Evolutionary conservation across 2,329 filamentous ascomycete genomes (phyloP).

Genomic region (Trichophyton verrucosum): DNA sequence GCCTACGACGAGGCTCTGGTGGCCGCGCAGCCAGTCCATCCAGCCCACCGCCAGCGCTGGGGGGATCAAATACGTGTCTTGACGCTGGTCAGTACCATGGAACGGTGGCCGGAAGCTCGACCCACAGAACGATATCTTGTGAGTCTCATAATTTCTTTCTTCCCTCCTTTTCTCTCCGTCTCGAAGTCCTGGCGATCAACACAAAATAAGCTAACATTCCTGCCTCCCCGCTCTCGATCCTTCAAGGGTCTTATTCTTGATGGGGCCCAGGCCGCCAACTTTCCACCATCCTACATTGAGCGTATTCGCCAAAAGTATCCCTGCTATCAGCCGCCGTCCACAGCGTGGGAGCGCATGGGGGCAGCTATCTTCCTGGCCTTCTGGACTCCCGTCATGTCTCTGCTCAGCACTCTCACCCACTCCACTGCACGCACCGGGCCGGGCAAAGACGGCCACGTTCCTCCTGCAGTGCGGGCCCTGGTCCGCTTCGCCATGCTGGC

Average conservation of each 20-base stretch:
- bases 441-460: not conserved
- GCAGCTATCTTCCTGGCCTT: slow-evolving; percentile 3
- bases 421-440: not conserved
- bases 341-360: not conserved
- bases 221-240: not conserved
- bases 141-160: not conserved
- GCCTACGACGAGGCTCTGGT: slow-evolving; percentile 9
- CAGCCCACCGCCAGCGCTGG: not conserved
- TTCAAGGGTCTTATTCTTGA: not conserved
- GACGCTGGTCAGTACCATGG: not conserved
- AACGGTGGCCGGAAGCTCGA: not conserved
- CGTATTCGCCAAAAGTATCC: slow-evolving; percentile 1
- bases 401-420: not conserved
- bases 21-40: not conserved
- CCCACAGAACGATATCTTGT: not conserved
- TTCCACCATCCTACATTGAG: not conserved
- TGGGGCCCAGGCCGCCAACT: not conserved
- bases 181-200: not conserved
- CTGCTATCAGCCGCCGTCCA: slow-evolving; percentile 1
- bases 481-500: slow-evolving; percentile 2
- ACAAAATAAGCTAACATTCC: not conserved
- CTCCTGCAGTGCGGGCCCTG: not conserved
- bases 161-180: not conserved
- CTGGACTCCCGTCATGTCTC: slow-evolving; percentile 4
- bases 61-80: not conserved